Evolutionary conservation across 176 grass and related monocot species (phyloP).

Genomic region (Oryza rufipogon): DNA sequence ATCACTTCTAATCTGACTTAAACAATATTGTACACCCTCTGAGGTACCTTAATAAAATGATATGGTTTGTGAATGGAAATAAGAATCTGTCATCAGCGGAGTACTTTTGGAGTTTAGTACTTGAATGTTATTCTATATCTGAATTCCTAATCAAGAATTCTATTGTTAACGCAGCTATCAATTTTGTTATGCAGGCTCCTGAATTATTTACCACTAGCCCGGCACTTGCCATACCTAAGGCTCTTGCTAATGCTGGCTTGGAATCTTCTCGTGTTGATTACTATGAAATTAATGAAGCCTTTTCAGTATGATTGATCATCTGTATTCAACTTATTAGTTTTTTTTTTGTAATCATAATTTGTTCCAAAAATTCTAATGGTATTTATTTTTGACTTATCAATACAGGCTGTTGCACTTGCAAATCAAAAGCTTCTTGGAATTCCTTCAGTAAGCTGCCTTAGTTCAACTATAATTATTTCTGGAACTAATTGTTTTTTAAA

Average conservation of each 20-base stretch:
- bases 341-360: background rate
- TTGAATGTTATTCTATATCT: background rate
- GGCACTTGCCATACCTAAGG: slow-evolving; percentile 91
- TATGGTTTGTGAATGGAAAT: background rate
- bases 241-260: slow-evolving; percentile 68
- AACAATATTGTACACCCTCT: background rate
- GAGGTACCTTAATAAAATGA: background rate
- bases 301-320: slow-evolving; percentile 54
- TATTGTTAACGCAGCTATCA: background rate
- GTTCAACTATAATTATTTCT: background rate
- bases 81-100: background rate
- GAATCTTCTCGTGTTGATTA: slow-evolving; percentile 84
- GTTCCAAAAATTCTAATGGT: background rate
- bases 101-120: background rate
- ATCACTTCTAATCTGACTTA: background rate
- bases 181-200: slow-evolving; percentile 56
- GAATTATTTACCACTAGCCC: slow-evolving; percentile 93
- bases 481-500: background rate
- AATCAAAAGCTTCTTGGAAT: slow-evolving; percentile 96
- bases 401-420: slow-evolving; percentile 89
- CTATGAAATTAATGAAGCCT: slow-evolving; percentile 99
- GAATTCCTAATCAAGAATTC: background rate
- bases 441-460: slow-evolving; percentile 62
- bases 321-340: slow-evolving; percentile 11
- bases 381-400: slow-evolving; percentile 33